phyloP scores from a whole-genome alignment of 495 filamentous ascomycete genomes.

The Aspergillus carlsbadensis region DNA sequence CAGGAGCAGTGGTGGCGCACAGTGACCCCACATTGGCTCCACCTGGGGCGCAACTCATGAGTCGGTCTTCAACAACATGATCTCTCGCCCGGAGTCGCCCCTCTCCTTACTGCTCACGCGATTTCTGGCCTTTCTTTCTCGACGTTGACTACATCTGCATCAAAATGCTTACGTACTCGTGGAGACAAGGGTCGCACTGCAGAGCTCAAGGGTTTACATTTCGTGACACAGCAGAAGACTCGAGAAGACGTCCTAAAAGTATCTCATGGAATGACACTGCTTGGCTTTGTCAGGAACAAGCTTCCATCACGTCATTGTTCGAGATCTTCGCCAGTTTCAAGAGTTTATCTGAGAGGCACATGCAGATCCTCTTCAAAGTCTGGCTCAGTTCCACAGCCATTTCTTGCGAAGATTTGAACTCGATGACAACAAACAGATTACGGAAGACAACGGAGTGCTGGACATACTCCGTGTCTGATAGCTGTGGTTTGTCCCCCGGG shows the following conservation, averaged over 20 bases:
- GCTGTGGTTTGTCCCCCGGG: too few species aligned
- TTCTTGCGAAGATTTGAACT: too few species aligned
- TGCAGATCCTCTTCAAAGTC: background rate
- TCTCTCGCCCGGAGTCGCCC: too few species aligned
- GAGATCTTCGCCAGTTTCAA: background rate
- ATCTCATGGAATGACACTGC: background rate
- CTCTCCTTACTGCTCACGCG: slow-evolving; percentile 6
- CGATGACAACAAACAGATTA: too few species aligned
- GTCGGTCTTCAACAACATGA: slow-evolving; percentile 1
- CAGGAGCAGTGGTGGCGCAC: background rate
- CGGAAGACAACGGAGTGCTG: background rate
- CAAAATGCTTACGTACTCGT: slow-evolving; percentile 2
- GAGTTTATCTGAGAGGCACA: too few species aligned
- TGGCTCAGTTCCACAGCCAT: too few species aligned
- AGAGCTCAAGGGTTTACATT: background rate
- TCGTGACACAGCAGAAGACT: slow-evolving; percentile 6
- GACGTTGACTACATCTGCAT: slow-evolving; percentile 2
- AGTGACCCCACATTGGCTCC: slow-evolving; percentile 2
- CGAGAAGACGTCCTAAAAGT: background rate
- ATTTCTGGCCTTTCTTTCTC: background rate
- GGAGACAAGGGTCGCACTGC: background rate
- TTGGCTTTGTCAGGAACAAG: background rate
- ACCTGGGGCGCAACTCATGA: background rate
- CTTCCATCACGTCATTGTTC: slow-evolving; percentile 1
- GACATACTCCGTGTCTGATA: background rate